Percentiles rank a stretch among this genome's conserved stretches.
Evolutionary conservation across 2,329 filamentous ascomycete genomes (phyloP).

Genomic region (Diplodia scrobiculata): DNA sequence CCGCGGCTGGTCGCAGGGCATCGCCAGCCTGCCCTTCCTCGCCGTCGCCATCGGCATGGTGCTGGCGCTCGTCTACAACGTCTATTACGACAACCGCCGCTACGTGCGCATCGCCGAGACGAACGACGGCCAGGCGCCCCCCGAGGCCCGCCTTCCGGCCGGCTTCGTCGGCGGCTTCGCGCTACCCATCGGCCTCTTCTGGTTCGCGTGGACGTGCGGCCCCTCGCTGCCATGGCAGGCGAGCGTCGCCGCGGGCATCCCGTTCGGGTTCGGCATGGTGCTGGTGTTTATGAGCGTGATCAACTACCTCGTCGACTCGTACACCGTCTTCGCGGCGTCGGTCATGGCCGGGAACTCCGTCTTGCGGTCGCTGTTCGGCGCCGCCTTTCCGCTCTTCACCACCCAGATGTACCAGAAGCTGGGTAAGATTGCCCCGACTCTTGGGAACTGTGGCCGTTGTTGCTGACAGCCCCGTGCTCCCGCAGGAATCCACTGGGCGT

Average conservation of each 20-base stretch:
- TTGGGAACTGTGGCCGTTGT: too few relatives aligned
- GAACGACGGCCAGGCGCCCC: slow-evolving; percentile 60
- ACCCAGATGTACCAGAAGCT: slow-evolving; percentile 58
- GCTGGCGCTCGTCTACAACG: slow-evolving; percentile 56
- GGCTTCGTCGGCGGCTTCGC: slow-evolving; percentile 63
- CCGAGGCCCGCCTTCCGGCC: slow-evolving; percentile 66
- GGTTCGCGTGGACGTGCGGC: slow-evolving; percentile 49
- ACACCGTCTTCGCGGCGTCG: slow-evolving; percentile 75
- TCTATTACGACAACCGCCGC: slow-evolving; percentile 41
- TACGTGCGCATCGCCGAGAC: slow-evolving; percentile 48
- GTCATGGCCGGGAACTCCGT: slow-evolving; percentile 78
- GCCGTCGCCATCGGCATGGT: slow-evolving; percentile 70
- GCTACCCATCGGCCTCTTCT: slow-evolving; percentile 55
- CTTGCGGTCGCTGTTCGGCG: slow-evolving; percentile 74
- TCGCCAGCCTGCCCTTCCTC: slow-evolving; percentile 58
- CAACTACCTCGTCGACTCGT: slow-evolving; percentile 50
- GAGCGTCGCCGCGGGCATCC: slow-evolving; percentile 53
- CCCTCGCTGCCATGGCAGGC: slow-evolving; percentile 60
- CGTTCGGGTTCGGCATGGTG: slow-evolving; percentile 63
- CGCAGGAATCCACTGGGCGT: slow-evolving; percentile 69
- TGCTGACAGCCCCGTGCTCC: slow-evolving; percentile 27
- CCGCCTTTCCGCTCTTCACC: slow-evolving; percentile 78
- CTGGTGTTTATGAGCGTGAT: slow-evolving; percentile 62
- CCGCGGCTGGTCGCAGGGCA: slow-evolving; percentile 43
- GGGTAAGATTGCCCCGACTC: slow-evolving; percentile 29